Percentiles rank a stretch among this genome's conserved stretches.
phyloP scores from a whole-genome alignment of 257 asterid genomes.

The Dorcoceras hygrometricum region DNA sequence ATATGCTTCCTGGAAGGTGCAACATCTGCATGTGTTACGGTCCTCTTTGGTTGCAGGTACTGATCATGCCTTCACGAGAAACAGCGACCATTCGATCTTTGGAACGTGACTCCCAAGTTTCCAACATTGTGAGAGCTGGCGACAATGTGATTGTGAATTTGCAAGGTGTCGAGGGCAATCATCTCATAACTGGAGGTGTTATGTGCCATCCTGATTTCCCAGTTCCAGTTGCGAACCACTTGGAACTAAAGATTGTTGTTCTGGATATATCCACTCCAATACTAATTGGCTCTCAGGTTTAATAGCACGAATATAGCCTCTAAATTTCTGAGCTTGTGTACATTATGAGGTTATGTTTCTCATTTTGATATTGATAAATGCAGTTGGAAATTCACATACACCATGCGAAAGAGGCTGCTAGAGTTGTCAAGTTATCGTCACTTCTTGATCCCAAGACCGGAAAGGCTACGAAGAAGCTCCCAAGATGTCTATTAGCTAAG shows the following conservation, averaged over 20 bases:
- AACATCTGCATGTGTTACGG: neutral
- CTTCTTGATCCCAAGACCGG: constrained; percentile 90
- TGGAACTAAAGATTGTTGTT: constrained; percentile 77
- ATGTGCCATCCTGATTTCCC: constrained; percentile 92
- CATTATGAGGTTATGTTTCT: neutral
- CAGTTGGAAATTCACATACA: constrained; percentile 92
- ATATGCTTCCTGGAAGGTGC: neutral
- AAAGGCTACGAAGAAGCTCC: constrained; percentile 66
- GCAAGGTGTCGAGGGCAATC: constrained; percentile 71
- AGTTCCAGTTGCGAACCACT: constrained; percentile 62
- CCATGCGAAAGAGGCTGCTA: constrained; percentile 81
- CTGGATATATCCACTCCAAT: constrained; percentile 67
- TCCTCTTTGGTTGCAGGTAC: constrained; percentile 47
- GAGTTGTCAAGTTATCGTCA: constrained; percentile 58
- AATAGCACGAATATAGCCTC: neutral
- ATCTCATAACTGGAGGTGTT: constrained; percentile 71
- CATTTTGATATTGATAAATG: constrained; percentile 12
- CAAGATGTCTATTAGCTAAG: constrained; percentile 76
- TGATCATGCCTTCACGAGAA: constrained; percentile 79
- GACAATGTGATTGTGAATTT: constrained; percentile 76
- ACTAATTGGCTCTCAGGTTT: constrained; percentile 86
- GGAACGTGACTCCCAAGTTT: constrained; percentile 61
- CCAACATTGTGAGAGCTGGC: constrained; percentile 80
- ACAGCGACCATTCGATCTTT: constrained; percentile 62
- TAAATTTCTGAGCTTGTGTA: neutral